Conservation (phyloP, 2,329 filamentous ascomycete genomes). For the Alternaria atra region DNA sequence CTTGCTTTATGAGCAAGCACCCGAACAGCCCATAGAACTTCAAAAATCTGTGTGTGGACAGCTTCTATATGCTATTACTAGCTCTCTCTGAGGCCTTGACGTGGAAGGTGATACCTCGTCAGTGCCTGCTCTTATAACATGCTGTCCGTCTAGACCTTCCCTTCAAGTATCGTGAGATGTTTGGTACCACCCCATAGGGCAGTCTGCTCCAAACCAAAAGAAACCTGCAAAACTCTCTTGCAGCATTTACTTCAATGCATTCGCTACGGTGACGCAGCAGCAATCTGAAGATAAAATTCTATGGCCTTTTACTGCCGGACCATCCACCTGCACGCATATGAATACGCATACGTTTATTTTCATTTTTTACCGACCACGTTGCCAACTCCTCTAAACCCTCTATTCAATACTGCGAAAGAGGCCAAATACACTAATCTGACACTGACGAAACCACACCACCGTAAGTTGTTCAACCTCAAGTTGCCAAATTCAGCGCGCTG, state of each 20-base stretch:
- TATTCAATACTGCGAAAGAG: background rate
- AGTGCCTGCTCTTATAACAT: background rate
- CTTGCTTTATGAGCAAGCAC: background rate
- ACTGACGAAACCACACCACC: rapidly evolving
- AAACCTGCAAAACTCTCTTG: background rate
- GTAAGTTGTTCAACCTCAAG: background rate
- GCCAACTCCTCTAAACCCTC: background rate
- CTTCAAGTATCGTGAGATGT: background rate
- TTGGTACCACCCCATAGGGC: background rate
- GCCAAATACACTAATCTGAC: background rate
- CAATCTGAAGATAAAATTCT: background rate
- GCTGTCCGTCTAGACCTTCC: background rate
- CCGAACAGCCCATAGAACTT: background rate
- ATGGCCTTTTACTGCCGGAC: background rate
- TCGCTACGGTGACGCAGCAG: background rate
- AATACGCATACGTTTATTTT: background rate
- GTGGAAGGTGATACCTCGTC: background rate
- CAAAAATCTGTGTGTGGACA: background rate
- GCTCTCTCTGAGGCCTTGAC: background rate
- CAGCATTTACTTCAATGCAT: background rate
- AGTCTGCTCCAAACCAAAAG: background rate
- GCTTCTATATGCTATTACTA: background rate
- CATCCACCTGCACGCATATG: background rate
- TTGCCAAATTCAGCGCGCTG: background rate
- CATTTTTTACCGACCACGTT: background rate